Conservation (phyloP, 2,329 filamentous ascomycete genomes). For the Onygenales sp. region DNA sequence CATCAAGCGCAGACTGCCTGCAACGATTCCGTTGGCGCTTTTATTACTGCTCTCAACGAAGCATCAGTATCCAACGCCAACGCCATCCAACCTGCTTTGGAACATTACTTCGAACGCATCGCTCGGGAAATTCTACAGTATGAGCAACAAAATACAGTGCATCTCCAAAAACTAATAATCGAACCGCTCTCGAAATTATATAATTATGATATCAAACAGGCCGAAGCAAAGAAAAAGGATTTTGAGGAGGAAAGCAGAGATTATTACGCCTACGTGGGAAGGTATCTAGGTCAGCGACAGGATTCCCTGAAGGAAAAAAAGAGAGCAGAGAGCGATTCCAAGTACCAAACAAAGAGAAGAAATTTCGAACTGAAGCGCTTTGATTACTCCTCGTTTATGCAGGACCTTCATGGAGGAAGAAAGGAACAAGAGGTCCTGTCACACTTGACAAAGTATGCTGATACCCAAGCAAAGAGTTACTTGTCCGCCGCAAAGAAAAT, state of each 20-base stretch:
- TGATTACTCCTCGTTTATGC: conserved; percentile 98
- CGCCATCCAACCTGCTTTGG: conserved; percentile 90
- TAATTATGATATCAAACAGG: conserved; percentile 93
- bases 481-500: conserved; percentile 77
- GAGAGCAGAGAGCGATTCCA: conserved; percentile 84
- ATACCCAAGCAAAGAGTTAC: conserved; percentile 77
- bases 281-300: conserved; percentile 91
- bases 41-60: conserved; percentile 79
- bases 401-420: conserved; percentile 95
- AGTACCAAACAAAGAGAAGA: conserved; percentile 86
- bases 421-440: conserved; percentile 97
- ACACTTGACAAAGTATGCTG: conserved; percentile 87
- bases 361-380: conserved; percentile 97
- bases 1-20: conserved; percentile 69
- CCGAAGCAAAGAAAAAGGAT: conserved; percentile 90
- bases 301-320: conserved; percentile 98
- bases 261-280: conserved; percentile 90
- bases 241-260: conserved; percentile 99
- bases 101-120: conserved; percentile 97
- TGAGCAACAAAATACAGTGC: conserved; percentile 71
- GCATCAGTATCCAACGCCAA: conserved; percentile 86
- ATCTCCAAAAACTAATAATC: conserved; percentile 87
- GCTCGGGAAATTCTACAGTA: conserved; percentile 81
- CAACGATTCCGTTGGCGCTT: conserved; percentile 74
- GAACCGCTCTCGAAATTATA: conserved; percentile 89